phyloP scores from a whole-genome alignment of 2,329 filamentous ascomycete genomes.

The Pseudopyricularia javanii region DNA sequence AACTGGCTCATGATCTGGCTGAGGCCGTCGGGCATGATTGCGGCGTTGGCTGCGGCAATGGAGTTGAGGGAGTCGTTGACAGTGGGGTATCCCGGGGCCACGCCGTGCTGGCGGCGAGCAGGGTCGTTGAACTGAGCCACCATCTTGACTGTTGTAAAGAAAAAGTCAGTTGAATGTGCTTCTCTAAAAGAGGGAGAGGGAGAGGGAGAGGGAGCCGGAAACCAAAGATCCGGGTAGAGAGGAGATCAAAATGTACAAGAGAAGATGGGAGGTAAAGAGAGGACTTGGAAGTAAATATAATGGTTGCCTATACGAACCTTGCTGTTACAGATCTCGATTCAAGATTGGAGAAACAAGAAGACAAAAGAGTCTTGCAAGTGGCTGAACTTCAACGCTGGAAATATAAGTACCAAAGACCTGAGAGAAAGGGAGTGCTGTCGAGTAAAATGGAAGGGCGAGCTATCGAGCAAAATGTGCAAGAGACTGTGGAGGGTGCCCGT shows the following conservation, averaged over 20 bases:
- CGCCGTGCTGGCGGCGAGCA: slow-evolving; percentile 3
- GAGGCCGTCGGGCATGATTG: background rate
- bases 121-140: background rate
- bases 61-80: slow-evolving; percentile 1
- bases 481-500: slow-evolving; percentile 36
- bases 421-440: slow-evolving; percentile 37
- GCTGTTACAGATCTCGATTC: background rate
- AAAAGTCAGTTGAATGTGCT: background rate
- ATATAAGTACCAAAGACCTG: slow-evolving; percentile 39
- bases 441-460: slow-evolving; percentile 46
- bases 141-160: background rate
- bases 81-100: slow-evolving; percentile 3
- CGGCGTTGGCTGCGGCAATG: background rate
- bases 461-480: slow-evolving; percentile 45
- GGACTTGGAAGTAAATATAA: background rate
- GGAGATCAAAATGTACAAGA: background rate
- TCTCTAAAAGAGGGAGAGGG: too few relatives aligned
- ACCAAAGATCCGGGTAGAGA: too few relatives aligned
- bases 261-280: background rate
- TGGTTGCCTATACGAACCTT: background rate
- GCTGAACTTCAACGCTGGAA: slow-evolving; percentile 18
- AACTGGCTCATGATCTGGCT: slow-evolving; percentile 16
- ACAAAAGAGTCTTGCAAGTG: background rate
- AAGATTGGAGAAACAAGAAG: background rate
- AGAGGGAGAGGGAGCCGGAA: too few relatives aligned